phyloP scores from a whole-genome alignment of 257 asterid species.

The Solanum sitiens region DNA sequence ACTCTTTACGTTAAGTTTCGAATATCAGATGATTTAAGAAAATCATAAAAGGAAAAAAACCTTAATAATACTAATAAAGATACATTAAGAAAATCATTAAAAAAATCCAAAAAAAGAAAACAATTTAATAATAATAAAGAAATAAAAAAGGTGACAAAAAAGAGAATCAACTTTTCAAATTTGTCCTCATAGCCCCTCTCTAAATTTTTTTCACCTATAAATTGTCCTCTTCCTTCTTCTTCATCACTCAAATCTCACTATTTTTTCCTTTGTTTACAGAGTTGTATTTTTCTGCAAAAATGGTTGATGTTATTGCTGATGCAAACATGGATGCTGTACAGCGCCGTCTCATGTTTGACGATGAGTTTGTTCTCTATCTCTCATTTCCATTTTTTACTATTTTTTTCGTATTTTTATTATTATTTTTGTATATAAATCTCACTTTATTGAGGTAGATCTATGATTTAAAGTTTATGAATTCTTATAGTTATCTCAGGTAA shows the following conservation, averaged over 20 bases:
- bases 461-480: background rate
- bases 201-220: background rate
- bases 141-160: background rate
- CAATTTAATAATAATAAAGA: background rate
- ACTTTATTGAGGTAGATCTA: background rate
- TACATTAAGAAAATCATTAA: background rate
- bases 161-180: background rate
- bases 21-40: background rate
- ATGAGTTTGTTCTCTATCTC: conserved; percentile 44
- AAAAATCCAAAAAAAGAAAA: background rate
- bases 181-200: background rate
- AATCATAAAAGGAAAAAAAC: background rate
- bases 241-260: background rate
- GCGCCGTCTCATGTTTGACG: conserved; percentile 94
- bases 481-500: background rate
- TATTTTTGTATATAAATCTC: background rate
- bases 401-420: background rate
- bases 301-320: conserved; percentile 53
- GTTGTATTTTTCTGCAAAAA: background rate
- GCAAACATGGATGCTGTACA: conserved; percentile 88
- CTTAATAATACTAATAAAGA: too few relatives aligned
- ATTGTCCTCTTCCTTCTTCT: background rate
- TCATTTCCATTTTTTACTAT: background rate
- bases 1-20: background rate
- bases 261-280: background rate